Conservation (phyloP, 1,284 basidiomycete genomes). For the Ceratobasidium sp. region DNA sequence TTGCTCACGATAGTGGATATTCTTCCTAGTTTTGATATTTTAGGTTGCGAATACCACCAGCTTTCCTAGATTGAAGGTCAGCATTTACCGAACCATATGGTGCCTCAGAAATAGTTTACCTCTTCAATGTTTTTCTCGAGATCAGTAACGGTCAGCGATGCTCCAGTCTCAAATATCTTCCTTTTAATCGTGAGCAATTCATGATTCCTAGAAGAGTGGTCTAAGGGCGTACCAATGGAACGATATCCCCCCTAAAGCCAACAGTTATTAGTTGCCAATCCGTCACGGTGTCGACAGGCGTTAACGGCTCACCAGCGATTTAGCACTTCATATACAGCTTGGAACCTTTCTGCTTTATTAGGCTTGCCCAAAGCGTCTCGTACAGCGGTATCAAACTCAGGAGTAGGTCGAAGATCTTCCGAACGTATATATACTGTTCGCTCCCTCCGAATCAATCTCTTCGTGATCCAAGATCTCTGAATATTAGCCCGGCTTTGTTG, state of each 20-base stretch:
- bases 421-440: too few relatives aligned
- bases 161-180: slow-evolving; percentile 14
- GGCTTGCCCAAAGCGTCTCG: neutral
- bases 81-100: too few relatives aligned
- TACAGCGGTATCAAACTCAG: slow-evolving; percentile 10
- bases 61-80: too few relatives aligned
- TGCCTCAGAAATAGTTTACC: too few relatives aligned
- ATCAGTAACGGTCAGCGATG: slow-evolving; percentile 1
- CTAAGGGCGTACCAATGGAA: neutral
- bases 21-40: neutral
- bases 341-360: neutral
- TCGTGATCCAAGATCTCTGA: too few relatives aligned
- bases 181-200: neutral
- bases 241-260: slow-evolving; percentile 11
- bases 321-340: slow-evolving; percentile 10
- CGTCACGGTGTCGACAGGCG: too few relatives aligned
- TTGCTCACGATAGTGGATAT: neutral
- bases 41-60: too few relatives aligned
- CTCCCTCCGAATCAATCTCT: too few relatives aligned
- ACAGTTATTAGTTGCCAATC: neutral
- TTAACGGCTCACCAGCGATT: slow-evolving; percentile 13
- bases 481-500: too few relatives aligned
- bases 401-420: too few relatives aligned
- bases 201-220: neutral
- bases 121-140: neutral